phyloP scores from a whole-genome alignment of 768 basidiomycete species.

The Gautieria morchelliformis region DNA sequence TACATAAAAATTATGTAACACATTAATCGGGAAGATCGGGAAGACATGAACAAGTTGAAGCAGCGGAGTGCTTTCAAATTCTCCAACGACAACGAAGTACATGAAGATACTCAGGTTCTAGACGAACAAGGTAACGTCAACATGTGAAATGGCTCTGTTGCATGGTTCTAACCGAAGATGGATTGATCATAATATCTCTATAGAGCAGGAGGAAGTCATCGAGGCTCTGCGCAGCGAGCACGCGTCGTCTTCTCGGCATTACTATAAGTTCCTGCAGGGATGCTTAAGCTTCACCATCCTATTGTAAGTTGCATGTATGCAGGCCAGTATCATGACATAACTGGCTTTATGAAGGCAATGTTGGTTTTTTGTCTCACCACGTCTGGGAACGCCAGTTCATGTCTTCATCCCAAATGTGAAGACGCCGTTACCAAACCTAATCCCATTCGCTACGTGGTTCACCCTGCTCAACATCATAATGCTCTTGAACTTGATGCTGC shows the following conservation, averaged over 20 bases:
- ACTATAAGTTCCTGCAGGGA: constrained; percentile 29
- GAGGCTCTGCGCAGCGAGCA: constrained; percentile 37
- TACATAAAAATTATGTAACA: too few relatives aligned
- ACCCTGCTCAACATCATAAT: constrained; percentile 39
- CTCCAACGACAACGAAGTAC: constrained; percentile 22
- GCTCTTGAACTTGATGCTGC: constrained; percentile 20
- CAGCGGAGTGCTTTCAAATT: constrained; percentile 37
- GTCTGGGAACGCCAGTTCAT: constrained; percentile 22
- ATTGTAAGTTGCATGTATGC: constrained; percentile 29
- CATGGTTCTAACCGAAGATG: neutral
- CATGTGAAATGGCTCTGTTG: neutral
- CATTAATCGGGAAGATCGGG: too few relatives aligned
- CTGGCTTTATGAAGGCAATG: constrained; percentile 41
- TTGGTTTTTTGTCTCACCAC: constrained; percentile 38
- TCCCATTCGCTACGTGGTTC: constrained; percentile 38
- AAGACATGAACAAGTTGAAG: constrained; percentile 12
- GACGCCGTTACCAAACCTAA: constrained; percentile 23
- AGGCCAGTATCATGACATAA: constrained; percentile 6
- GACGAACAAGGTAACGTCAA: constrained; percentile 36
- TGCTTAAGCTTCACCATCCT: constrained; percentile 36
- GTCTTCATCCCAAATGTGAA: constrained; percentile 8
- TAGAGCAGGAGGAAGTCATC: constrained; percentile 58
- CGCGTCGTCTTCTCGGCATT: constrained; percentile 31
- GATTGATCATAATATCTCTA: neutral
- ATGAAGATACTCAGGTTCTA: constrained; percentile 15